Base-by-base conservation (phyloP, 2,329 filamentous ascomycete genomes). In the Ophiostoma quercus region DNA sequence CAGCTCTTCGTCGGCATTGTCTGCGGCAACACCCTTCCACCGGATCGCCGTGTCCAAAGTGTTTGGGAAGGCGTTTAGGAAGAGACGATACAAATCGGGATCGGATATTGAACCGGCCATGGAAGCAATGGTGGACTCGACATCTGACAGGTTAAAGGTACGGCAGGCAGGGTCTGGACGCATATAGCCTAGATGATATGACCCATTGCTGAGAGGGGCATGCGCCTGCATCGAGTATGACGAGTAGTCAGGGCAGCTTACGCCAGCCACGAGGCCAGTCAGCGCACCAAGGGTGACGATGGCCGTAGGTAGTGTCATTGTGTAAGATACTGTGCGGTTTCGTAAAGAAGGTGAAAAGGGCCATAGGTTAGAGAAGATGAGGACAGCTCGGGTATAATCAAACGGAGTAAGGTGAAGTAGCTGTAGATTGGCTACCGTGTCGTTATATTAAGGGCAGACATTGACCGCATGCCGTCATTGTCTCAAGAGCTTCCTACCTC, bases 151-250 rank as follows among this genome's bases (percentile, higher is more conserved):
- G 72, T 87, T 86, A 81, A 95, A 96, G 0, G 92, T 96, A 68
- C 94, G 90, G 77, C 94, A 97, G 75, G 86, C 84, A 68, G 85
- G 81, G 1, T 84, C 84, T 0, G 94, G 94, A 37, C 94, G 87
- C 81, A 96, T 92, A 78, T 86, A 96, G 0, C 92, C 90, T 9
- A 97, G 87, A 70, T 86, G 82, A 77, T 95, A 85, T 8, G 87
- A 87, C 14, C 94, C 94, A n/a, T 85, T 80, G 73, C 92, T 96
- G 75, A 88, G 88, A 1, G 94, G 94, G 47, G 84, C 81, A 77
- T 94, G 90, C 5, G 78, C 79, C 70, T 83, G 77, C 72, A 80
- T 82, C 0, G 89, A 82, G 78, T 90, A 91, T 66, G 80, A 77
- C 22, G 83, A 82, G 77, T 91, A 92, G 76, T 91, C 87, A 1